These are phyloP conservation scores for Populus alba DNA, from an alignment of 345 rosid species.

Conservation along the genomic window DNA sequence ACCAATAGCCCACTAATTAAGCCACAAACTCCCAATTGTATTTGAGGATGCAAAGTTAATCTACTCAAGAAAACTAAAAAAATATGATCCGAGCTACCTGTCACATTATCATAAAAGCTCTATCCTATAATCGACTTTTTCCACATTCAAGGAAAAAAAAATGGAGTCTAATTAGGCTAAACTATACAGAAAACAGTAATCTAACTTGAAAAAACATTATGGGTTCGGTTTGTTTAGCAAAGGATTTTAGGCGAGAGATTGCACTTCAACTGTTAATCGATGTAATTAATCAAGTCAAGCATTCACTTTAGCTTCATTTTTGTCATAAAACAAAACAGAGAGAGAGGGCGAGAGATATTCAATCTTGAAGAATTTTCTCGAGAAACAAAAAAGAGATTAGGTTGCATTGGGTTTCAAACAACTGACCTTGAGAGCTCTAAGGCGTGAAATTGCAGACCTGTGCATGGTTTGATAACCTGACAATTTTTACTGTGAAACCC, in stretches of 20 bases:
- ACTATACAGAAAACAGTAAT: neutral
- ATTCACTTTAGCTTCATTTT: neutral
- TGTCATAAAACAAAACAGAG: neutral
- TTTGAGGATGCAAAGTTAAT: neutral
- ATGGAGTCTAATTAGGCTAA: neutral
- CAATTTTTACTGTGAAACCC: neutral
- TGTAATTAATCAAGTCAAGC: neutral
- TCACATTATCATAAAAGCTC: neutral
- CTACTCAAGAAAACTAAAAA: neutral
- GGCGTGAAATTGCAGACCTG: constrained; percentile 25
- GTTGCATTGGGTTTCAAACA: neutral
- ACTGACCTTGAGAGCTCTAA: constrained; percentile 27
- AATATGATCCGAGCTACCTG: neutral
- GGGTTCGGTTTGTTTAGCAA: neutral
- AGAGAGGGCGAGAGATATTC: neutral
- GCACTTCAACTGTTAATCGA: neutral
- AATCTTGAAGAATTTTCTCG: neutral
- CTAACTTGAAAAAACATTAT: neutral
- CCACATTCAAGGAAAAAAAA: neutral
- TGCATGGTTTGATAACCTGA: constrained; percentile 12
- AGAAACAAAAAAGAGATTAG: constrained; percentile 2
- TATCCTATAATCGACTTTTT: neutral
- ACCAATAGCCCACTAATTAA: neutral
- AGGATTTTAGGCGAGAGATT: neutral
- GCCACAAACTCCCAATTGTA: neutral